A percentile compares a stretch with the other conserved stretches of the same genome.
phyloP scores from a whole-genome alignment of 176 grass and related monocot species.

The Poa annua region DNA sequence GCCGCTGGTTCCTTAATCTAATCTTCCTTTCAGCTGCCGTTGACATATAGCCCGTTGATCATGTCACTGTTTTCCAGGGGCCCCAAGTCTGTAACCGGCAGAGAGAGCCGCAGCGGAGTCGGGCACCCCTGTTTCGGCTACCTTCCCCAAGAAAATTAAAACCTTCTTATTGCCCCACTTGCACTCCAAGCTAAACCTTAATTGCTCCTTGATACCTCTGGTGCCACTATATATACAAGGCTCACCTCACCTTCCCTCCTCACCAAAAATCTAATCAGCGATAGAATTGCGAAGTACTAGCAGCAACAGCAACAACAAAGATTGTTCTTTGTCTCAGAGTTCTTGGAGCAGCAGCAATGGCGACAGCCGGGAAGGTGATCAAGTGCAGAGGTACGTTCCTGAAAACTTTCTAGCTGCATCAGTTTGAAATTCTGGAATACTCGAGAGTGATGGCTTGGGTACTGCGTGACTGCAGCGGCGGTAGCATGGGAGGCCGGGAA shows the following conservation, averaged over 20 bases:
- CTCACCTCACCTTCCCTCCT: not conserved
- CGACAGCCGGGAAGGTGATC: too few species aligned
- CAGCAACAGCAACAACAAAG: not conserved
- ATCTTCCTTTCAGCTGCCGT: not conserved
- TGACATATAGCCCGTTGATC: not conserved
- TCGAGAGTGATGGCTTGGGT: too few species aligned
- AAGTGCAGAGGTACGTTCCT: too few species aligned
- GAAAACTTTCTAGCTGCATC: too few species aligned
- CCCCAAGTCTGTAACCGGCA: not conserved
- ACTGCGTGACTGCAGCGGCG: conserved; percentile 49
- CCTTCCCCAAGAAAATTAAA: not conserved
- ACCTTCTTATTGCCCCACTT: not conserved
- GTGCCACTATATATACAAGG: conserved; percentile 18
- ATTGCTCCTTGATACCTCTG: not conserved
- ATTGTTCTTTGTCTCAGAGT: not conserved
- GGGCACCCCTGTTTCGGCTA: not conserved
- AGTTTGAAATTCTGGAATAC: not conserved
- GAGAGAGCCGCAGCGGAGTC: not conserved
- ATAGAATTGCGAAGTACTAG: not conserved
- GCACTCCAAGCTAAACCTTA: not conserved
- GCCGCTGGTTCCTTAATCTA: not conserved
- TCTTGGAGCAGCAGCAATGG: not conserved
- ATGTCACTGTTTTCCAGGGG: not conserved
- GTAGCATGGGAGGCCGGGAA: conserved; percentile 92
- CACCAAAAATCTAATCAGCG: not conserved